Conservation (phyloP, 1,284 basidiomycete genomes). For the Trametes polyzona region DNA sequence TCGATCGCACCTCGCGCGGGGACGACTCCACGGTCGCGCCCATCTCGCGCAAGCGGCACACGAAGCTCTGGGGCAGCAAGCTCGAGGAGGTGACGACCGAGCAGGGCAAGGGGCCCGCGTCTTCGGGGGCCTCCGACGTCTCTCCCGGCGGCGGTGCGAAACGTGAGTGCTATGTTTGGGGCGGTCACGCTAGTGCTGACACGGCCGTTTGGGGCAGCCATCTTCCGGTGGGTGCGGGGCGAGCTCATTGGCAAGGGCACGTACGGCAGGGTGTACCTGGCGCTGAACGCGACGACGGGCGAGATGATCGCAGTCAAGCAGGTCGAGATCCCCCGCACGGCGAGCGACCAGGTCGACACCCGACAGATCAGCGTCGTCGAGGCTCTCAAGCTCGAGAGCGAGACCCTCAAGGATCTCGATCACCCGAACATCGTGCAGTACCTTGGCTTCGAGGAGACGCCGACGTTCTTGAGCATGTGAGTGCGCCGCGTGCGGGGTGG, state of each 20-base stretch:
- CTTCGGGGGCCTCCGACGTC: constrained; percentile 54
- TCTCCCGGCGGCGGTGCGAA: constrained; percentile 56
- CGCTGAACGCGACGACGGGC: constrained; percentile 96
- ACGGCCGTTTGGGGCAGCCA: constrained; percentile 51
- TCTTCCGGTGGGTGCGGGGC: constrained; percentile 99
- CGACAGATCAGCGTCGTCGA: constrained; percentile 88
- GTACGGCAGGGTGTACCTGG: constrained; percentile 95
- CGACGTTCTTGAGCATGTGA: constrained; percentile 90
- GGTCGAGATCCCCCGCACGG: constrained; percentile 92
- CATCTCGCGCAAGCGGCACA: constrained; percentile 80
- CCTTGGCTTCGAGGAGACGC: constrained; percentile 95
- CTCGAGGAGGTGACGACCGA: constrained; percentile 91
- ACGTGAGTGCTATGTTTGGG: constrained; percentile 48
- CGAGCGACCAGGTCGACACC: constrained; percentile 87
- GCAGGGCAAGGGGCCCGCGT: constrained; percentile 52
- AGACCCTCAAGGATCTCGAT: constrained; percentile 94
- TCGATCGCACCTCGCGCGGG: constrained; percentile 61
- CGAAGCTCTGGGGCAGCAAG: constrained; percentile 95
- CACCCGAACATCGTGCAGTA: constrained; percentile 98
- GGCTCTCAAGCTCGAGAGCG: constrained; percentile 92
- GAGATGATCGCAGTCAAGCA: constrained; percentile 99
- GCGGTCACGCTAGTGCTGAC: constrained; percentile 2
- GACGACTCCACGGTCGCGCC: constrained; percentile 52
- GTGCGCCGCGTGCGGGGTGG: constrained; percentile 36
- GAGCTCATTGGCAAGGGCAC: constrained; percentile 97